phyloP scores from a whole-genome alignment of 208 protist genomes.

The Wallacemonas collosoma region DNA sequence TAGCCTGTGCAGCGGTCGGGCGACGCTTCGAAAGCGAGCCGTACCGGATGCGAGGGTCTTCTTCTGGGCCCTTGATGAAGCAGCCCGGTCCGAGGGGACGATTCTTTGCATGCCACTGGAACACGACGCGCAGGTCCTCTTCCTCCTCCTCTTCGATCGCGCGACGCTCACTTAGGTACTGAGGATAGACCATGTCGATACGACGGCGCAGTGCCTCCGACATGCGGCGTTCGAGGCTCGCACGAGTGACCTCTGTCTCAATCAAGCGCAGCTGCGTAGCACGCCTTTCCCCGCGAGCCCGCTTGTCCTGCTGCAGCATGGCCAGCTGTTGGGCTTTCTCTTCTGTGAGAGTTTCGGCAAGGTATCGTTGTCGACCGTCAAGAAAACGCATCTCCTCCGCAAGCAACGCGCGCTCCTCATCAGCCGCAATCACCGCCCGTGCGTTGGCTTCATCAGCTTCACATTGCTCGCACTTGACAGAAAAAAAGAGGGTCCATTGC shows the following conservation, averaged over 20 bases:
- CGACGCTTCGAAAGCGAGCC: slow-evolving; percentile 18
- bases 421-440: slow-evolving; percentile 30
- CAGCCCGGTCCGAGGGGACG: slow-evolving; percentile 51
- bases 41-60: slow-evolving; percentile 33
- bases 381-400: slow-evolving; percentile 18
- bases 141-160: slow-evolving; percentile 45
- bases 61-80: slow-evolving; percentile 30
- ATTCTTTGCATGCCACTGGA: slow-evolving; percentile 52
- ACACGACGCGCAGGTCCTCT: slow-evolving; percentile 29
- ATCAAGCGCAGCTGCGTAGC: slow-evolving; percentile 42
- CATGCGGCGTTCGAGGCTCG: slow-evolving; percentile 40
- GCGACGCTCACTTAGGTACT: slow-evolving; percentile 30
- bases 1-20: background rate
- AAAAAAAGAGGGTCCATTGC: slow-evolving; percentile 23
- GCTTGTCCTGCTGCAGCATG: slow-evolving; percentile 33
- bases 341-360: slow-evolving; percentile 27
- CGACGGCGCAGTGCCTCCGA: slow-evolving; percentile 30
- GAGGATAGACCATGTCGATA: slow-evolving; percentile 41
- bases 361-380: slow-evolving; percentile 19
- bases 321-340: slow-evolving; percentile 34
- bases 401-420: slow-evolving; percentile 16
- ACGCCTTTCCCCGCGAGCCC: slow-evolving; percentile 22
- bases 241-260: slow-evolving; percentile 32
- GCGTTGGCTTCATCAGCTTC: slow-evolving; percentile 27
- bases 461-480: slow-evolving; percentile 25